Evolutionary conservation across 1,284 basidiomycete species (phyloP), one percentile per base, ranked within the genome.

Genomic region (Moesziomyces parantarcticus): DNA sequence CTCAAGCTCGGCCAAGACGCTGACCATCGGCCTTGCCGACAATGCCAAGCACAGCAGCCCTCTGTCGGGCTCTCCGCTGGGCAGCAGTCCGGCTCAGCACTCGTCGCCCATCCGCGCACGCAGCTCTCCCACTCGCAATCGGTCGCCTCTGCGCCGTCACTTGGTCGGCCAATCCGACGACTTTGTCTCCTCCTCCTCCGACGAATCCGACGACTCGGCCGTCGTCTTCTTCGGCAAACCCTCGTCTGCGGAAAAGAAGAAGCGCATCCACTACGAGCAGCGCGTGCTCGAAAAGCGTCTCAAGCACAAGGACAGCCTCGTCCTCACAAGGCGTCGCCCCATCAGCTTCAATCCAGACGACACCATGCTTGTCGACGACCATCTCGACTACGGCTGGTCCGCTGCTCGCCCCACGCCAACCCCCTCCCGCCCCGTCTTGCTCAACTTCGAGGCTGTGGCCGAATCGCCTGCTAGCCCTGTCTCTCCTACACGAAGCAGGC

Each of bases 141-240:
- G 50, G 1, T 62, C 65, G 3, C 59, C 59, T 16, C 23, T 54
- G 34, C 59, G 59, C 10, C 58, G 65, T 23, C 26, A 44, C 11
- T 18, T 43, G 3, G 16, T 40, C 18, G 16, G 47, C 13, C 58
- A 43, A 10, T 42, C 43, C 44, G 55, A 68, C 45, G 59, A 58
- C 25, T 44, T 58, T 16, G 29, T 22, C 9, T 72, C 63, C 1
- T 72, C 63, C 1, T 72, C 69, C 14, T 58, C 55, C 16, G 58
- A 72, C 40, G 69, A 66, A 41, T 66, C 69, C 6, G 71, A 74
- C 36, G 71, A 58, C 20, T 69, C 66, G 13, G 46, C 42, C 6
- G 51, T 71, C 16, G 74, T 76, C 51, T 76, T 72, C 56, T 76
- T 76, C 22, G 74, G 74, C 13, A 61, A 59, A 42, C 74, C 74